Base-by-base conservation (phyloP, 345 rosid species). In the Clausena lansium region DNA sequence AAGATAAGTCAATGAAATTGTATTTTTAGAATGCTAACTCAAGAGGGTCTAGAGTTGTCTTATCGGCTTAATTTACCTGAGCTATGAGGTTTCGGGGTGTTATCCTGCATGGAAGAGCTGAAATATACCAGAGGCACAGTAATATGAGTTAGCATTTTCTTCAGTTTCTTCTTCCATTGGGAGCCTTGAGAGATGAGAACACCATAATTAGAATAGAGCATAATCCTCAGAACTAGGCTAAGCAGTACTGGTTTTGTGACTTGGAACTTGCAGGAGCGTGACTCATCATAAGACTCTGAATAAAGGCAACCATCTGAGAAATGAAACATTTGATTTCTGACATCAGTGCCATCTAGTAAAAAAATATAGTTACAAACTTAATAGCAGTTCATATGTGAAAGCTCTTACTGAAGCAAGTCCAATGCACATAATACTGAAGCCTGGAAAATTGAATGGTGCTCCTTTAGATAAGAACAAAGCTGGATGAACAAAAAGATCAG, bases 391-490 rank as follows among this genome's bases (percentile, higher is more conserved):
- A 67, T 28, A 69, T 10, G 74, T 10, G 64, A n/a, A 36, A 27
- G 67, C 14, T 59, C 81, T 27, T 88, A 95, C 98, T 88, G 79
- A 57, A 8, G 88, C 85, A 32, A 92, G 60, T 39, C 91, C 88
- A 36, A 90, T 81, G 84, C 98, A 91, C 70, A 90, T 52, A 35
- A 93, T 66, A 76, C 97, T 90, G 87, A 95, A 95, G 32, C 99
- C 97, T 36, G 97, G 99, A 89, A 85, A 95, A 74, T 87, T 41
- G 83, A 95, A 90, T 6, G 99, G 99, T 24, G 98, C 92, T 30
- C 71, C 47, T 5, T 89, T 86, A 0, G 99, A 93, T 19, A 95
- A 89, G 88, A 95, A 95, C 78, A 90, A 58, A 10, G 99, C 98
- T 95, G 91, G 71, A 86, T 28, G 32, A 27, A 69, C 24, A 75